Evolutionary conservation across 2,329 filamentous ascomycete genomes (phyloP).

Genomic region (Colletotrichum sp.): DNA sequence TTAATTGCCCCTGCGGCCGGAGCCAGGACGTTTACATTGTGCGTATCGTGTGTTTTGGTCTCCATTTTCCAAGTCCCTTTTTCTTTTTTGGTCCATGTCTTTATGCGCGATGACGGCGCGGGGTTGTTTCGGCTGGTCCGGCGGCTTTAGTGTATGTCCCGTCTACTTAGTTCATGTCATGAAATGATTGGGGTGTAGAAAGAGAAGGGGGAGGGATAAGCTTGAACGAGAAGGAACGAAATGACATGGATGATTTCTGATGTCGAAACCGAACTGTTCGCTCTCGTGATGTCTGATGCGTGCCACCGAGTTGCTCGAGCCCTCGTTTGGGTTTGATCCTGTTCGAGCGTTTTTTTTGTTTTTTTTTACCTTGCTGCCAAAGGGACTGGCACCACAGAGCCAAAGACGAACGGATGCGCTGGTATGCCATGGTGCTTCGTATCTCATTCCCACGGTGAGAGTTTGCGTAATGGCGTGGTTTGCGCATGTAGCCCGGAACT

Average conservation of each 20-base stretch:
- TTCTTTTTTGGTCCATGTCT: conserved; percentile 2
- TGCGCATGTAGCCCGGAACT: neutral
- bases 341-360: neutral
- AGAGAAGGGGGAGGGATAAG: neutral
- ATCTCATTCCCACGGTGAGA: neutral
- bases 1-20: conserved; percentile 10
- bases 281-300: neutral
- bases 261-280: neutral
- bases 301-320: neutral
- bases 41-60: neutral
- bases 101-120: conserved; percentile 10
- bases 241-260: conserved; percentile 14
- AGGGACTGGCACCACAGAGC: neutral
- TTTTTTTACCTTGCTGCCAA: neutral
- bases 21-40: neutral
- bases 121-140: conserved; percentile 28
- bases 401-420: neutral
- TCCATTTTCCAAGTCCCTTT: neutral
- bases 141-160: conserved; percentile 18
- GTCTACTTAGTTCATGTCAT: conserved; percentile 6
- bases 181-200: conserved; percentile 11
- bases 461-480: neutral
- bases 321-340: neutral
- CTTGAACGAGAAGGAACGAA: conserved; percentile 7
- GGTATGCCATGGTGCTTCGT: neutral